Conservation (phyloP, 2,329 filamentous ascomycete genomes). For the Lecanosticta acicola region DNA sequence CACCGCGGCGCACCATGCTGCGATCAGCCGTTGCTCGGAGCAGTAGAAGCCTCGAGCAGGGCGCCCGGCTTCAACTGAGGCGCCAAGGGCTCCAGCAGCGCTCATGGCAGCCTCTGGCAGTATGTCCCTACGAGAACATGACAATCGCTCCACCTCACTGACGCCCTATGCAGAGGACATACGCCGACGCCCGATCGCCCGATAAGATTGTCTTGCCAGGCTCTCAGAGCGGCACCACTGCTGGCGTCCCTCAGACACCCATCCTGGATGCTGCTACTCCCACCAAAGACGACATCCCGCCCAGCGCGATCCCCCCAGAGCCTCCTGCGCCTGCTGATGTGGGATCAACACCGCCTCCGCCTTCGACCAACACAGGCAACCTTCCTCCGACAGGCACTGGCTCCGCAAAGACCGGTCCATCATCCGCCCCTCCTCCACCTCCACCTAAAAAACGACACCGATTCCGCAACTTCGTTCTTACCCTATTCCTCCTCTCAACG, state of each 20-base stretch:
- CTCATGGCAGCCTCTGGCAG: conserved; percentile 8
- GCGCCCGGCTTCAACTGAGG: conserved; percentile 7
- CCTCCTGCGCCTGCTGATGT: conserved; percentile 26
- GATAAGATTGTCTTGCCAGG: conserved; percentile 34
- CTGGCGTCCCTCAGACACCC: conserved; percentile 29
- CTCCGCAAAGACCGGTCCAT: conserved; percentile 40
- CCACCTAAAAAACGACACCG: conserved; percentile 64
- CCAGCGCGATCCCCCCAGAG: conserved; percentile 16
- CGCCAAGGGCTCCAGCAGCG: conserved; percentile 15
- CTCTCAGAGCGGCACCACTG: conserved; percentile 24
- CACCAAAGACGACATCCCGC: conserved; percentile 4
- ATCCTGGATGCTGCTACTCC: conserved; percentile 20
- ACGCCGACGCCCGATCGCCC: conserved; percentile 27
- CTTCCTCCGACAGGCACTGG: conserved; percentile 26
- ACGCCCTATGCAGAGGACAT: conserved; percentile 22
- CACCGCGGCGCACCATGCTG: conserved; percentile 16
- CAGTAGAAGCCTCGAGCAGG: conserved; percentile 15
- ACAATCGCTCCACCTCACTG: not conserved
- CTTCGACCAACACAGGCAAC: conserved; percentile 24
- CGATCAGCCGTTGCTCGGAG: conserved; percentile 20
- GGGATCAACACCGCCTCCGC: conserved; percentile 15
- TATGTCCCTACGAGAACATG: not conserved
- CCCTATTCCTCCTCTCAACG: conserved; percentile 68
- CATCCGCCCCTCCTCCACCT: conserved; percentile 39
- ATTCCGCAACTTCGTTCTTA: conserved; percentile 71